These are phyloP conservation scores for Oenanthe sinensis DNA, from an alignment of 129 eudicot species.

Conservation along the genomic window DNA sequence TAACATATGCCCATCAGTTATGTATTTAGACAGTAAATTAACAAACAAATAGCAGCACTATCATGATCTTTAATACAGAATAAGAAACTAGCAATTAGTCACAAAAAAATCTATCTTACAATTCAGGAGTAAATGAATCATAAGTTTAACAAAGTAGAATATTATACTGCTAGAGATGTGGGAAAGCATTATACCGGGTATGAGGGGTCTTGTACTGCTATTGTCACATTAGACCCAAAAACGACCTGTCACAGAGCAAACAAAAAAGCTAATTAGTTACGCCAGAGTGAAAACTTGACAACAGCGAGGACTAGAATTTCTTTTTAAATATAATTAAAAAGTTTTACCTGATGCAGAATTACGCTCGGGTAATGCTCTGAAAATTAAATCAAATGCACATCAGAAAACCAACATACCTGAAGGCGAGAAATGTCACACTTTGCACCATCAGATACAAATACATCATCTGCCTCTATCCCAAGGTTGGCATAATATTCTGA, in stretches of 20 bases:
- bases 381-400: background rate
- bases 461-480: constrained; percentile 82
- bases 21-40: background rate
- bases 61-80: background rate
- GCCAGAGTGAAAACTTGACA: background rate
- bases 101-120: background rate
- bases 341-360: background rate
- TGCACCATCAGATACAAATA: constrained; percentile 95
- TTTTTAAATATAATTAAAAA: background rate
- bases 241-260: constrained; percentile 47
- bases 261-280: background rate
- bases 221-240: constrained; percentile 81
- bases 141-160: background rate
- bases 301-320: background rate
- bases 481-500: constrained; percentile 58
- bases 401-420: constrained; percentile 45
- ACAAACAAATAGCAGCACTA: background rate
- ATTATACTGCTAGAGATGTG: background rate
- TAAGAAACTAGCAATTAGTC: background rate
- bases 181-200: constrained; percentile 53
- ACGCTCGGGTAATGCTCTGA: background rate
- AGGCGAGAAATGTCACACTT: constrained; percentile 92
- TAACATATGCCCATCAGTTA: background rate
- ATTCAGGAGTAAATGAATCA: background rate
- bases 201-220: constrained; percentile 95